Evolutionary conservation across 2,329 filamentous ascomycete genomes (phyloP).

Genomic region (Aureobasidium sp.): DNA sequence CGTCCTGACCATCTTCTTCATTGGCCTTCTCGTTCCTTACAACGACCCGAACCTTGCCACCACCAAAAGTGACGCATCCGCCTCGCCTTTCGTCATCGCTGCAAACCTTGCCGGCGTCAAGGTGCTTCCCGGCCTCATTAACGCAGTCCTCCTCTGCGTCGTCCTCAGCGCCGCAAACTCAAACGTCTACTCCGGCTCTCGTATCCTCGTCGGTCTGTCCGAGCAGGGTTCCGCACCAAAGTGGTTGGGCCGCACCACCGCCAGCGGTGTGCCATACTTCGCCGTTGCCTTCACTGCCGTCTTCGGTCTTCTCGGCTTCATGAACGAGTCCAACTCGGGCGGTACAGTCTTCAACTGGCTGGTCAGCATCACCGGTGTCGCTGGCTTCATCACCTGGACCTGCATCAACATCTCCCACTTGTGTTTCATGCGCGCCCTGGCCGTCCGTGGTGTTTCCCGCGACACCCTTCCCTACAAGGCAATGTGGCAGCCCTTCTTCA

Average conservation of each 20-base stretch:
- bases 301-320: conserved; percentile 64
- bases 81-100: conserved; percentile 61
- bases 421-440: conserved; percentile 59
- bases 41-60: conserved; percentile 32
- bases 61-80: conserved; percentile 37
- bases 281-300: conserved; percentile 38
- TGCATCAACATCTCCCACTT: conserved; percentile 66
- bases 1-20: conserved; percentile 30
- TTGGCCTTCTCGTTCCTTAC: conserved; percentile 30
- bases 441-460: conserved; percentile 61
- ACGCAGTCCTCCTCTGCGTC: conserved; percentile 51
- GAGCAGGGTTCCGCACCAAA: conserved; percentile 39
- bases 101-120: conserved; percentile 54
- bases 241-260: conserved; percentile 36
- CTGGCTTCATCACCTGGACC: conserved; percentile 60
- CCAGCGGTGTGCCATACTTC: conserved; percentile 38
- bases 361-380: conserved; percentile 49
- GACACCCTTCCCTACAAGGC: conserved; percentile 64
- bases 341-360: conserved; percentile 67
- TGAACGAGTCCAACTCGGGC: conserved; percentile 60
- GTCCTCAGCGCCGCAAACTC: conserved; percentile 55
- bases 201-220: conserved; percentile 62
- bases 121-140: conserved; percentile 57
- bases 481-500: conserved; percentile 58
- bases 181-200: conserved; percentile 53